Evolutionary conservation across 169 alveolate genomes (phyloP), one percentile per base, ranked within the genome.

Genomic region (Amoebophrya sp.): DNA sequence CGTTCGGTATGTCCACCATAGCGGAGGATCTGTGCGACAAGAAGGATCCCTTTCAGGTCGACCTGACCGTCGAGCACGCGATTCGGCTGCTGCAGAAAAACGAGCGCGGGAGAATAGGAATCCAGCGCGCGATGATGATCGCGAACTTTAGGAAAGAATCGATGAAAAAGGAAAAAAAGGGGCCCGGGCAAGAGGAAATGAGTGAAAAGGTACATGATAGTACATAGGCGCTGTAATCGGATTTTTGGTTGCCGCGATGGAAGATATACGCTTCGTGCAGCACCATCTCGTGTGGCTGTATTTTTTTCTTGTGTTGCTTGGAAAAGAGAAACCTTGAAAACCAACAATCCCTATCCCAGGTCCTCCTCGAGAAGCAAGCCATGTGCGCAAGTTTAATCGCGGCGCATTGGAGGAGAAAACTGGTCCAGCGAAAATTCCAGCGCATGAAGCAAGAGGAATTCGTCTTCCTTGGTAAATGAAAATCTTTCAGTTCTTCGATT

Each of bases 21-120:
- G 96, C 96, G n/a, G 96, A 94, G 54, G 95, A 93, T 91, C 89
- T 95, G 77, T 94, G 91, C 32, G 94, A 93, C 53, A 88, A 91
- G 92, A 93, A 90, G 88, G 97, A 95, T 40, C 95, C 94, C 89
- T 94, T 94, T 41, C 93, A 95, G 88, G 93, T 93, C 0, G 94
- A 93, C 23, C 92, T 95, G 91, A 94, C 94, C 25, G 77, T 94
- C 32, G 97, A 94, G 12, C 66, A 90, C 32, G 96, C 96, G 32
- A 94, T 95, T 33, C 90, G 96, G 90, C 91, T 96, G 29, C 94
- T 96, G 7, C 95, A 95, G 91, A 95, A 94, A 89, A 95, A 94
- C 90, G 97, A 96, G 93, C 94, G 97, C 90, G 97, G 97, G 29
- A 93, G 97, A 29, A 91, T 93, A 89, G 97, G 97, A n/a, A 94